phyloP scores from a whole-genome alignment of 1,284 basidiomycete species.

The Ceratobasidium sp. region DNA sequence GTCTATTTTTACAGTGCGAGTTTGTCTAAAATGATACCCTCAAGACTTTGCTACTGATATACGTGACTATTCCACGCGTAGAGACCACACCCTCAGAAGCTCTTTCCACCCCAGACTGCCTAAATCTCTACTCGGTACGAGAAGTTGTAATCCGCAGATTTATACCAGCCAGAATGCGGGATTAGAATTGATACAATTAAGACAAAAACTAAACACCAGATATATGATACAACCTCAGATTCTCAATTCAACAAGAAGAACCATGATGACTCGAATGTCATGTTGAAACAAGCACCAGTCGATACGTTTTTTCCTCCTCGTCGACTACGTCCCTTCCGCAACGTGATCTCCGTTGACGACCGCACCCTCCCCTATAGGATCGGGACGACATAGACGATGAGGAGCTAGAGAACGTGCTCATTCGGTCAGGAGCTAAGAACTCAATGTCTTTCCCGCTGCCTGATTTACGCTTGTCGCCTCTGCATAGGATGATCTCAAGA shows the following conservation, averaged over 20 bases:
- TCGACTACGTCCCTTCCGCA: neutral
- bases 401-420: neutral
- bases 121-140: conserved; percentile 78
- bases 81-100: conserved; percentile 63
- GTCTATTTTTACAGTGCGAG: conserved; percentile 21
- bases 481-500: conserved; percentile 24
- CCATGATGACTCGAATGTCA: neutral
- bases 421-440: conserved; percentile 24
- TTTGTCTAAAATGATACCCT: conserved; percentile 2
- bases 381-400: too few species aligned
- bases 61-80: conserved; percentile 86
- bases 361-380: conserved; percentile 9
- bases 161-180: conserved; percentile 91
- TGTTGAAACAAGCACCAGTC: conserved; percentile 28
- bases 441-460: neutral
- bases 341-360: neutral
- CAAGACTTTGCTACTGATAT: conserved; percentile 88
- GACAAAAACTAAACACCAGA: neutral
- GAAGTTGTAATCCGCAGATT: conserved; percentile 90
- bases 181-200: conserved; percentile 59
- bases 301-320: conserved; percentile 17
- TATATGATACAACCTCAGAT: neutral
- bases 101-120: conserved; percentile 74
- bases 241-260: neutral
- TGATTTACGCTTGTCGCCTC: conserved; percentile 29